phyloP scores from a whole-genome alignment of 192 early-diverging fungal genomes.

The Podila epicladia region DNA sequence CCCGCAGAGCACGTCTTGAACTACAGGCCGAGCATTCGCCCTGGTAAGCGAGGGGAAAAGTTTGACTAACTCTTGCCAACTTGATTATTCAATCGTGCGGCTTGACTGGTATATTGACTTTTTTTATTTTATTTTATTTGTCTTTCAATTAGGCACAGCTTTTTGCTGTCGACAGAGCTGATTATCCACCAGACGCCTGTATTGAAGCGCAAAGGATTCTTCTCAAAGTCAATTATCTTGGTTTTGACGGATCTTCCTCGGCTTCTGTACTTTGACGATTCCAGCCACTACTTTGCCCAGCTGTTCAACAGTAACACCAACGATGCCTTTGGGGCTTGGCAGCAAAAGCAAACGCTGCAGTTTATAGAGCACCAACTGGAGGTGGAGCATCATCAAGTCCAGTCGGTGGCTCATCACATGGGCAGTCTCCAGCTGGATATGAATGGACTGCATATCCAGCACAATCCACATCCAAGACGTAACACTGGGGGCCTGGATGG shows the following conservation, averaged over 20 bases:
- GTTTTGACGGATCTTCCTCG: constrained; percentile 78
- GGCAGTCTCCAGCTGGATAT: neutral
- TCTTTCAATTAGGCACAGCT: constrained; percentile 22
- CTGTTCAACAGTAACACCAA: constrained; percentile 42
- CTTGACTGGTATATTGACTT: neutral
- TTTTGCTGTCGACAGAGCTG: constrained; percentile 64
- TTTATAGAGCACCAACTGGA: constrained; percentile 4
- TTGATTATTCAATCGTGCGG: too few species aligned
- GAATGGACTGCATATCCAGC: constrained; percentile 5
- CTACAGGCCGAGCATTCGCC: constrained; percentile 33
- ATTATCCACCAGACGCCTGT: constrained; percentile 69
- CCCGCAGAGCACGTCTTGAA: constrained; percentile 14
- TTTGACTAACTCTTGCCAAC: neutral
- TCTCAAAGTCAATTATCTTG: constrained; percentile 66
- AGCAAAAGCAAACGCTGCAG: constrained; percentile 21
- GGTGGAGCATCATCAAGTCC: constrained; percentile 8
- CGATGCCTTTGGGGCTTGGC: constrained; percentile 28
- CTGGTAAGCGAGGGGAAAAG: constrained; percentile 1
- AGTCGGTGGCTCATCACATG: neutral
- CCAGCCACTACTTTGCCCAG: constrained; percentile 41
- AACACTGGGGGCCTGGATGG: constrained; percentile 7
- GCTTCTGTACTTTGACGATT: constrained; percentile 70
- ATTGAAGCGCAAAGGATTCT: constrained; percentile 63
- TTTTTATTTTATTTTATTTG: neutral
- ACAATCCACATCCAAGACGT: neutral